A percentile compares a stretch with the other conserved stretches of the same genome.
Conservation (phyloP, 768 basidiomycete species). For the Leucosporidium creatinivorum region DNA sequence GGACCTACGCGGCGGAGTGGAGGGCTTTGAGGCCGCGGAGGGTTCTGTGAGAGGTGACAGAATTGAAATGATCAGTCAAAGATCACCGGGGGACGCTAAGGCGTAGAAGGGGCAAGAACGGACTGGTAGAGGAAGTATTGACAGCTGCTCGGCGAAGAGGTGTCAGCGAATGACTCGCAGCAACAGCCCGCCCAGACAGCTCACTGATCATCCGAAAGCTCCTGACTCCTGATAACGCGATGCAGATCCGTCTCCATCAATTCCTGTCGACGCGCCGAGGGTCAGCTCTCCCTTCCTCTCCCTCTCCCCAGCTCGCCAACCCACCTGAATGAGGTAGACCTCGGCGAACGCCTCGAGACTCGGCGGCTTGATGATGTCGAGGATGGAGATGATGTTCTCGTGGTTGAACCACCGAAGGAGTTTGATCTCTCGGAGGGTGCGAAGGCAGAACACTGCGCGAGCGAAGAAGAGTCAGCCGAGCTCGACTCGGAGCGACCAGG, state of each 20-base stretch:
- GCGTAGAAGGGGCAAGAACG: too few relatives aligned
- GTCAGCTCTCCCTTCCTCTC: background rate
- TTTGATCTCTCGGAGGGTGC: constrained; percentile 85
- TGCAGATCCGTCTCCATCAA: constrained; percentile 56
- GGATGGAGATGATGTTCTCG: constrained; percentile 73
- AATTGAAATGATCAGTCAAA: too few relatives aligned
- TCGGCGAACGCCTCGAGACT: constrained; percentile 78
- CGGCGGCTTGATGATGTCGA: constrained; percentile 77
- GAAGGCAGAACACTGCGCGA: constrained; percentile 63
- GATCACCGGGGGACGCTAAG: too few relatives aligned
- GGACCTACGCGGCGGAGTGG: constrained; percentile 67
- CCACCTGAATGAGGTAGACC: constrained; percentile 55
- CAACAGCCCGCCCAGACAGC: constrained; percentile 46
- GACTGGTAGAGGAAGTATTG: constrained; percentile 36
- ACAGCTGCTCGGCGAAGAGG: constrained; percentile 18
- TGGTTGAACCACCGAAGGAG: constrained; percentile 48
- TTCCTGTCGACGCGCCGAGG: constrained; percentile 20
- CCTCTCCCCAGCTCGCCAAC: background rate
- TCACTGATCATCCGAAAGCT: constrained; percentile 89
- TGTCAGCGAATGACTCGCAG: background rate
- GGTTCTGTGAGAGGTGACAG: constrained; percentile 44
- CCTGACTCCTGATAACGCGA: constrained; percentile 89
- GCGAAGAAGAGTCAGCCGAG: background rate
- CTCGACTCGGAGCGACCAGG: background rate
- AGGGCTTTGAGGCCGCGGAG: constrained; percentile 91